phyloP scores from a whole-genome alignment of 1,284 basidiomycete species.

The Limonomyces culmigenus region DNA sequence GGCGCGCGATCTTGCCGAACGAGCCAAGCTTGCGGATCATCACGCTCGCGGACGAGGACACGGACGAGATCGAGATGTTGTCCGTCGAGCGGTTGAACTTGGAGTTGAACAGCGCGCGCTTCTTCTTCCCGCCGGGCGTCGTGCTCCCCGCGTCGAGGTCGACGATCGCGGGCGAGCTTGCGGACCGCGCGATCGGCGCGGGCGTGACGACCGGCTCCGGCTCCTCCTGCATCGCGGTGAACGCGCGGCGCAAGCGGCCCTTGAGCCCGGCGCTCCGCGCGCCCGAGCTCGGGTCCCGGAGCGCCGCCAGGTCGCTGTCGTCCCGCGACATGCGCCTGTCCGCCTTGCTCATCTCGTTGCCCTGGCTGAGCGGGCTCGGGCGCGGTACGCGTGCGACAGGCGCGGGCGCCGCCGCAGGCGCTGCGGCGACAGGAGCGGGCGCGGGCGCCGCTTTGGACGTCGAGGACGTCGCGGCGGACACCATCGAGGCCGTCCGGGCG shows the following conservation, averaged over 20 bases:
- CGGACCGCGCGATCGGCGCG: constrained; percentile 1
- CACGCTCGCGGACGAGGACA: constrained; percentile 88
- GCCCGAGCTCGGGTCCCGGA: constrained; percentile 26
- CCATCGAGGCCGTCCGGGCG: constrained; percentile 26
- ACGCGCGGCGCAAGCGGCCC: constrained; percentile 55
- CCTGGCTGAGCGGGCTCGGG: constrained; percentile 61
- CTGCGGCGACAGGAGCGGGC: constrained; percentile 17
- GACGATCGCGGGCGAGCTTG: constrained; percentile 9
- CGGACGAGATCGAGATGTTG: constrained; percentile 95
- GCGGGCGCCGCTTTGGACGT: constrained; percentile 18
- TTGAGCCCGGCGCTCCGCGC: constrained; percentile 55
- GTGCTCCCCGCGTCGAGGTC: constrained; percentile 23
- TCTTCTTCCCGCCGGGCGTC: constrained; percentile 48
- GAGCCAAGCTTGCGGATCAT: constrained; percentile 96
- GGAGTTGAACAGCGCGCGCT: constrained; percentile 74
- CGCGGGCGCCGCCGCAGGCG: constrained; percentile 13
- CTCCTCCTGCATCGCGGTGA: constrained; percentile 50
- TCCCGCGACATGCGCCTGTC: constrained; percentile 67
- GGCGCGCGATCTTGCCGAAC: constrained; percentile 80
- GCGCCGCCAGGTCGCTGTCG: constrained; percentile 51
- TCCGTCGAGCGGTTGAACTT: constrained; percentile 89
- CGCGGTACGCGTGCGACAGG: constrained; percentile 28
- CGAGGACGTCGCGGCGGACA: constrained; percentile 22
- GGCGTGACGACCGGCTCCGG: constrained; percentile 20
- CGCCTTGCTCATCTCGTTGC: constrained; percentile 33